Evolutionary conservation across 768 basidiomycete genomes (phyloP).

Genomic region (Mycena albidolilacea): DNA sequence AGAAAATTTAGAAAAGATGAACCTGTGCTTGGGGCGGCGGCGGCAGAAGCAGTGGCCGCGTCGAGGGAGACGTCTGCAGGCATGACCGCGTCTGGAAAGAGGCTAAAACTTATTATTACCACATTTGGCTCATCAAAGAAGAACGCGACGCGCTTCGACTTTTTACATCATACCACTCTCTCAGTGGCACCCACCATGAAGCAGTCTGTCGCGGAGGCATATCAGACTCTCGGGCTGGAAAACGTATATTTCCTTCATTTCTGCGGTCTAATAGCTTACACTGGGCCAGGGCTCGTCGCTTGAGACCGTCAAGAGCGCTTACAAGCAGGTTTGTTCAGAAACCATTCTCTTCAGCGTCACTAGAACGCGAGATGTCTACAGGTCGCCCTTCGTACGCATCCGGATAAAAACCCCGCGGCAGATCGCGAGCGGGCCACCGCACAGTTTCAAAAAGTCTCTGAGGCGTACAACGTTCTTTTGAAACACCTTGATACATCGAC

Average conservation of each 20-base stretch:
- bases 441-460: conserved; percentile 78
- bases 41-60: conserved; percentile 22
- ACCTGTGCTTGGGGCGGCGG: conserved; percentile 30
- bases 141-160: not conserved
- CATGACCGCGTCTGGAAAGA: not conserved
- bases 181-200: conserved; percentile 22
- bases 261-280: conserved; percentile 26
- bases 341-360: conserved; percentile 5
- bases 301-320: conserved; percentile 76
- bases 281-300: conserved; percentile 67
- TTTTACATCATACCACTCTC: not conserved
- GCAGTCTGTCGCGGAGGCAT: conserved; percentile 49
- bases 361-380: conserved; percentile 42
- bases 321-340: conserved; percentile 69
- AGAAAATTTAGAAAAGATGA: conserved; percentile 59
- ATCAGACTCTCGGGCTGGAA: conserved; percentile 65
- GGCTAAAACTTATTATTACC: not conserved
- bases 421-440: conserved; percentile 72
- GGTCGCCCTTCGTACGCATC: conserved; percentile 79
- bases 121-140: conserved; percentile 14
- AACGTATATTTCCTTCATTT: conserved; percentile 55
- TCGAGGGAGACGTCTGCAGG: conserved; percentile 40
- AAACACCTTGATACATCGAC: conserved; percentile 64
- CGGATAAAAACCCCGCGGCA: conserved; percentile 81
- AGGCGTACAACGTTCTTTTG: conserved; percentile 75